Percentiles rank a stretch among this genome's conserved stretches.
Evolutionary conservation across 495 filamentous ascomycete genomes (phyloP).

Genomic region (Lophium mytilinum): DNA sequence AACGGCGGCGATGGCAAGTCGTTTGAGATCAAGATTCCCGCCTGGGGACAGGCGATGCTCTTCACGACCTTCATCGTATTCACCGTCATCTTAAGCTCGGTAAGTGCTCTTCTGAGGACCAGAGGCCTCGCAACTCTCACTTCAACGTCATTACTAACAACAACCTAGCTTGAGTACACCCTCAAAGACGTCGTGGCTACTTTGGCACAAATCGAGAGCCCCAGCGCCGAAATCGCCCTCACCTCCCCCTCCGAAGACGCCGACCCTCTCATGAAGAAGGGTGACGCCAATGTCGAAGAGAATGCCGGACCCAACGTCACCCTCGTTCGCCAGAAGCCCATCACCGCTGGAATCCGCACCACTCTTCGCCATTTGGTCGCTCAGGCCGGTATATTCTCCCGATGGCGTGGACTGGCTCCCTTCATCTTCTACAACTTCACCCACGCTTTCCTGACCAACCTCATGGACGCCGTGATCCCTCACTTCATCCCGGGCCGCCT

Average conservation of each 20-base stretch:
- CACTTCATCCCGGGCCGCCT: conserved; percentile 27
- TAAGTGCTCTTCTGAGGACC: conserved; percentile 5
- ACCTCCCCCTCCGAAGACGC: conserved; percentile 24
- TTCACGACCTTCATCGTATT: conserved; percentile 19
- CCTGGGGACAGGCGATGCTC: conserved; percentile 12
- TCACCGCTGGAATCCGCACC: conserved; percentile 51
- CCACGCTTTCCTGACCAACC: conserved; percentile 30
- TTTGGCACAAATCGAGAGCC: conserved; percentile 54
- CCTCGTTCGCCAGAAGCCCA: conserved; percentile 41
- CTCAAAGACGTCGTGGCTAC: conserved; percentile 51
- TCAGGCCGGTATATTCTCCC: conserved; percentile 46
- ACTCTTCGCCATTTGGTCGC: conserved; percentile 51
- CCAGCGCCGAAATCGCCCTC: conserved; percentile 50
- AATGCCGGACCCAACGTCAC: conserved; percentile 28
- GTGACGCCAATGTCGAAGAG: conserved; percentile 17
- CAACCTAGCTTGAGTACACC: conserved; percentile 46
- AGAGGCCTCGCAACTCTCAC: not conserved
- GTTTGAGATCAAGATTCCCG: conserved; percentile 13
- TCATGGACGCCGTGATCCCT: conserved; percentile 35
- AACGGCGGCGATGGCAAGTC: conserved; percentile 6
- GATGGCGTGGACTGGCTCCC: conserved; percentile 50
- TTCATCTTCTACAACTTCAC: conserved; percentile 35
- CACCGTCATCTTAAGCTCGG: conserved; percentile 21
- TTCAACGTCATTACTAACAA: not conserved
- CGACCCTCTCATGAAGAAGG: conserved; percentile 28